Evolutionary conservation across 192 early-diverging fungal genomes (phyloP).

Genomic region (Mortierella claussenii): DNA sequence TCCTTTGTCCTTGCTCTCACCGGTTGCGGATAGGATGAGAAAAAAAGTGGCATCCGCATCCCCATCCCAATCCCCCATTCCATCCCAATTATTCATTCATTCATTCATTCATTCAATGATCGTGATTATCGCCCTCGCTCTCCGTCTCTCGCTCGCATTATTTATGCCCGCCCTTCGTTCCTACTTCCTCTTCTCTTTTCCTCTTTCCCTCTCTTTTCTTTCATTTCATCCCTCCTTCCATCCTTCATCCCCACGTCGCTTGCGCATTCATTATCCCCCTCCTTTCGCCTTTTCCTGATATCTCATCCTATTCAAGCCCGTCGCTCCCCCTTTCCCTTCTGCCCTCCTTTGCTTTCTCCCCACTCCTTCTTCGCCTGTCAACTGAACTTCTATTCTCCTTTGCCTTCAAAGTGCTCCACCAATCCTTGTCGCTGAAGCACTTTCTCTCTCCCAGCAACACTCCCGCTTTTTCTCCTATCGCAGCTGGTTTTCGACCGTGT

Average conservation of each 20-base stretch:
- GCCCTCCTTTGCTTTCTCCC: neutral
- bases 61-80: neutral
- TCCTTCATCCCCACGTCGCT: neutral
- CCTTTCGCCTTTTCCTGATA: neutral
- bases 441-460: neutral
- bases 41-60: neutral
- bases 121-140: no score
- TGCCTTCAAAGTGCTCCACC: neutral
- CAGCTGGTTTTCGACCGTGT: conserved; percentile 2
- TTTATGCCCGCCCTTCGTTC: neutral
- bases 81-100: conserved; percentile 1
- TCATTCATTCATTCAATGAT: no score
- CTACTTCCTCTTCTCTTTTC: neutral
- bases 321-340: neutral
- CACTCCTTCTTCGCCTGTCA: neutral
- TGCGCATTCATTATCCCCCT: conserved; percentile 1
- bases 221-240: conserved; percentile 4
- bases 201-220: neutral
- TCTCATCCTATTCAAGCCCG: neutral
- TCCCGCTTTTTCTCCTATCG: neutral
- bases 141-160: neutral
- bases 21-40: neutral
- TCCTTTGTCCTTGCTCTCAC: conserved; percentile 8
- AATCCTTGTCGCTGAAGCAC: neutral
- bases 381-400: neutral